phyloP scores from a whole-genome alignment of 768 basidiomycete genomes.

The Leucocoprinus sp. region DNA sequence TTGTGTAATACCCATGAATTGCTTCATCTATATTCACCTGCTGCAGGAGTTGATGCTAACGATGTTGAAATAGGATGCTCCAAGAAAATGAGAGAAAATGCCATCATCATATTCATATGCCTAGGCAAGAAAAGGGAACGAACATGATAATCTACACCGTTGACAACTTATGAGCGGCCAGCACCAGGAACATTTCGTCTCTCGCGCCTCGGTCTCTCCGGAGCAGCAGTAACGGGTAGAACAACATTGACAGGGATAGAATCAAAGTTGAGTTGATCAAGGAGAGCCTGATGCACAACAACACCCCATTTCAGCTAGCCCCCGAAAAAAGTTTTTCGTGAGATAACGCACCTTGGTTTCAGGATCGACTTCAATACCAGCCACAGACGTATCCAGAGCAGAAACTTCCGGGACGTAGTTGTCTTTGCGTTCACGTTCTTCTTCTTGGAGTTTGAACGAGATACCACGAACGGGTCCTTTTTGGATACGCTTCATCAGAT shows the following conservation, averaged over 20 bases:
- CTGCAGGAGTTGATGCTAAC: too few species aligned
- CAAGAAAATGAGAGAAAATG: background rate
- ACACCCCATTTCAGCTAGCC: background rate
- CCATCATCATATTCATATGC: background rate
- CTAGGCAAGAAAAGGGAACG: background rate
- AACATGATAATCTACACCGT: too few species aligned
- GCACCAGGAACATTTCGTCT: constrained; percentile 79
- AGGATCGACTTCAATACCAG: constrained; percentile 78
- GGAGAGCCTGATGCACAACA: too few species aligned
- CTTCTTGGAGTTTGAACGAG: constrained; percentile 99
- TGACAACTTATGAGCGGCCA: constrained; percentile 29
- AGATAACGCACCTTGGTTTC: constrained; percentile 77
- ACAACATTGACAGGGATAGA: constrained; percentile 72
- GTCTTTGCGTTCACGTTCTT: constrained; percentile 98
- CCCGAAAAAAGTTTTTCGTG: background rate
- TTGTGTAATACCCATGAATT: too few species aligned
- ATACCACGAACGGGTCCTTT: constrained; percentile 97
- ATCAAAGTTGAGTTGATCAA: constrained; percentile 91
- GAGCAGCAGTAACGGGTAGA: constrained; percentile 50
- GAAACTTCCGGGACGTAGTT: constrained; percentile 99
- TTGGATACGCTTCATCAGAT: constrained; percentile 99
- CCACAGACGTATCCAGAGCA: constrained; percentile 73
- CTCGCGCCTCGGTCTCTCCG: constrained; percentile 71
- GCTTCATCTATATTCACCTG: too few species aligned
- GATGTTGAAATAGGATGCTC: too few species aligned